Evolutionary conservation across 225 moss, liverwort and hornwort genomes (phyloP).

Genomic region (Sphagnum contortum): DNA sequence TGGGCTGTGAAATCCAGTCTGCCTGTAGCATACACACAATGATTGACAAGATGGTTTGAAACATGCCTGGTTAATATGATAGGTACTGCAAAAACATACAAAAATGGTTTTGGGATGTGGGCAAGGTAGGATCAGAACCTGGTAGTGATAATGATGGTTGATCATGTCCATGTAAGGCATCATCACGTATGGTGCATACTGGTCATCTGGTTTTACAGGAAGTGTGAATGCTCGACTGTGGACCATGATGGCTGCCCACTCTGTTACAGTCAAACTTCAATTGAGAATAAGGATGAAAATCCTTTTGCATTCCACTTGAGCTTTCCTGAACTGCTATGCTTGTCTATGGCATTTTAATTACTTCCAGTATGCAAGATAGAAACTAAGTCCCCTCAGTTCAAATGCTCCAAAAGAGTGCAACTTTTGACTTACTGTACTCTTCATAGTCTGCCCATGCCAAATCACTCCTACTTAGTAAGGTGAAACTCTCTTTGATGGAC

Average conservation of each 20-base stretch:
- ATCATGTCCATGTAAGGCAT: slow-evolving; percentile 99
- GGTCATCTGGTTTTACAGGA: slow-evolving; percentile 67
- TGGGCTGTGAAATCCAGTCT: slow-evolving; percentile 87
- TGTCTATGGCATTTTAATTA: too few species aligned
- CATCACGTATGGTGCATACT: slow-evolving; percentile 84
- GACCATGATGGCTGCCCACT: slow-evolving; percentile 91
- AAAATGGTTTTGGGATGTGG: neutral
- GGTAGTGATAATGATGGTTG: slow-evolving; percentile 90
- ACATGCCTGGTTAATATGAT: too few species aligned
- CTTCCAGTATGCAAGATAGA: neutral
- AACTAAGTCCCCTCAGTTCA: neutral
- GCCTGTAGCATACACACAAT: slow-evolving; percentile 35
- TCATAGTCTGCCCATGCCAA: slow-evolving; percentile 52
- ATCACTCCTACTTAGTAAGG: slow-evolving; percentile 31
- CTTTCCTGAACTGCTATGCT: too few species aligned
- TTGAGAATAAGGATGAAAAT: too few species aligned
- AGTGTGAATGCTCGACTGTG: slow-evolving; percentile 97
- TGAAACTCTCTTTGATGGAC: slow-evolving; percentile 80
- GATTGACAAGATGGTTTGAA: neutral
- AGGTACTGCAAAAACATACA: neutral
- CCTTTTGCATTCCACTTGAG: too few species aligned
- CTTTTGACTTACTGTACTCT: slow-evolving; percentile 56
- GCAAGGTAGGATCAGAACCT: slow-evolving; percentile 26
- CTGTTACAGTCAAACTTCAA: slow-evolving; percentile 15
- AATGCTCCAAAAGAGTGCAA: too few species aligned